Evolutionary conservation across 257 asterid genomes (phyloP), one percentile per base, ranked within the genome.

Genomic region (Nicotiana tabacum): DNA sequence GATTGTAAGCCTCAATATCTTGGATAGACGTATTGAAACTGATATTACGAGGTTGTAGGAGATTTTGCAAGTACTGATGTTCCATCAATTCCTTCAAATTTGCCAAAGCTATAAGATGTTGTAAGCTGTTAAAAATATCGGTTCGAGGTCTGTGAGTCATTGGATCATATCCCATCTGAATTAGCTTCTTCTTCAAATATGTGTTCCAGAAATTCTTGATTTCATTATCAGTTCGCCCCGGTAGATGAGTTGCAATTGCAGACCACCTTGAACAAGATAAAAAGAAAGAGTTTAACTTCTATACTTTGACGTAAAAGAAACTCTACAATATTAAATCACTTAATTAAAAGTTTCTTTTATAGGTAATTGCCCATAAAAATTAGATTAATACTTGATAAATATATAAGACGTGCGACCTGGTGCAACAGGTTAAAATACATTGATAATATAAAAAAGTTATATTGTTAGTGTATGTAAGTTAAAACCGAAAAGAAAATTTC

Each of bases 91-190:
- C 92, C 33, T 85, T 88, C 85, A 91, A 90, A 80, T 84, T 90
- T 9, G 91, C 90, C 17, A 91, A 84, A 9, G 91, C 95, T 13
- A 91, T 84, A 89, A 91, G 95, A 21, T 88, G 86, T 1, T 92
- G 95, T 4, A 90, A 78, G 84, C 84, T 89, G 10, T 91, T 83
- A 67, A 89, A 90, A 9, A 91, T 81, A 87, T 91, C 92, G 33
- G 91, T 90, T 10, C 95, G 77, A 3, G 93, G 95, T 0, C 87
- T 88, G 53, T 91, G 95, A 72, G 95, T 91, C 92, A 91, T 91
- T 61, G 95, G 95, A 84, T 90, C 92, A 83, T 88, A 87, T 4
- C 93, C 93, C 95, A 88, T 88, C 21, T 89, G 92, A 65, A 90
- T 91, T 48, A 90, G 68, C 81, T 88, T 91, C 85, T 91, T 91